Evolutionary conservation across 192 early-diverging fungal genomes (phyloP).

Genomic region (Backusella liffmaniae): DNA sequence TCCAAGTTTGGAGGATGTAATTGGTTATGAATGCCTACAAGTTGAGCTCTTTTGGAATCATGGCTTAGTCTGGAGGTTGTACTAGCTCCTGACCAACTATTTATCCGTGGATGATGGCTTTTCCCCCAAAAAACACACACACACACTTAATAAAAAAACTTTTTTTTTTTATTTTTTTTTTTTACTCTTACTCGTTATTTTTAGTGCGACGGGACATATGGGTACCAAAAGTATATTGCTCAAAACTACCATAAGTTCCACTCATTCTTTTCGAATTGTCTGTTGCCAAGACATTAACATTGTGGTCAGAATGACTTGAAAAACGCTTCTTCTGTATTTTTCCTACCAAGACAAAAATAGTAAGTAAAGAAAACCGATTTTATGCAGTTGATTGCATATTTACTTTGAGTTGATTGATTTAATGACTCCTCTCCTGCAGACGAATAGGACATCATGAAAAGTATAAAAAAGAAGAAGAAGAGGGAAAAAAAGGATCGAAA

Average conservation of each 20-base stretch:
- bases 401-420: not conserved
- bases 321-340: not conserved
- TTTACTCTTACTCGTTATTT: not conserved
- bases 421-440: not conserved
- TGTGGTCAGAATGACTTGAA: not conserved
- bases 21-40: slow-evolving; percentile 10
- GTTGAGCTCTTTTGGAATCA: not conserved
- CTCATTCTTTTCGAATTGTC: not conserved
- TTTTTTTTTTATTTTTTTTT: not conserved
- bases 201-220: not conserved
- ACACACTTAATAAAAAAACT: not conserved
- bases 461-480: not conserved
- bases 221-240: slow-evolving; percentile 1
- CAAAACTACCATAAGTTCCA: not conserved
- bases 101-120: not conserved
- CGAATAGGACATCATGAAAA: not conserved
- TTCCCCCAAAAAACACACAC: not conserved
- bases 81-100: slow-evolving; percentile 1
- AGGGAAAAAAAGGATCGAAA: not conserved
- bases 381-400: not conserved
- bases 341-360: not conserved
- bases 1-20: not conserved
- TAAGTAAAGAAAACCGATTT: not conserved
- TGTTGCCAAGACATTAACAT: not conserved
- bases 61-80: not conserved